Conservation (phyloP, 2,329 filamentous ascomycete genomes). For the Chaetomiaceae sp. region DNA sequence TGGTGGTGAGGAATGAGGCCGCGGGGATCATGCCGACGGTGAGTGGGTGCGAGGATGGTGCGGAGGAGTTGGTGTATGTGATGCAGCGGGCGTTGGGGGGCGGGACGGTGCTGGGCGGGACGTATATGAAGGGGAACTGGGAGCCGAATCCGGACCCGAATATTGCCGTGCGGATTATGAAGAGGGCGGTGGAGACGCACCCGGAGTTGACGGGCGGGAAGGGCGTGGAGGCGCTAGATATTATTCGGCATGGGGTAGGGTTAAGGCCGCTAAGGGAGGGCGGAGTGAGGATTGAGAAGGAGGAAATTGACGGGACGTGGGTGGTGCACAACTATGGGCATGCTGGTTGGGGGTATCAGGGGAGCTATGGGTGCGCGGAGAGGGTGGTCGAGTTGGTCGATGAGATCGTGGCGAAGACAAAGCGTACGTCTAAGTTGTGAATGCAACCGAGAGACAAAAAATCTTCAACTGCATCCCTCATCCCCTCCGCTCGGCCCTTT, state of each 20-base stretch:
- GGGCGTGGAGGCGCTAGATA: constrained; percentile 67
- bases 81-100: constrained; percentile 80
- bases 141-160: constrained; percentile 74
- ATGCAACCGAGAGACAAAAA: no score
- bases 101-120: constrained; percentile 82
- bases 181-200: constrained; percentile 61
- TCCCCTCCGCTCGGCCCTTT: no score
- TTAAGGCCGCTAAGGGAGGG: constrained; percentile 69
- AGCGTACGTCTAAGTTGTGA: constrained; percentile 27
- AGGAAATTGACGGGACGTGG: constrained; percentile 57
- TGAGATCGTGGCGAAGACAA: constrained; percentile 44
- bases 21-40: constrained; percentile 59
- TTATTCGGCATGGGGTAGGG: constrained; percentile 79
- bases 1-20: constrained; percentile 75
- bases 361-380: constrained; percentile 66
- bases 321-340: constrained; percentile 83
- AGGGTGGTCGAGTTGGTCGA: constrained; percentile 62
- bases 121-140: constrained; percentile 75
- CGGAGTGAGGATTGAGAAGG: constrained; percentile 72
- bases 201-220: constrained; percentile 61
- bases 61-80: constrained; percentile 69
- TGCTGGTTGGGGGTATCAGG: constrained; percentile 71
- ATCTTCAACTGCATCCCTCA: no score
- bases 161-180: constrained; percentile 79
- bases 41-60: constrained; percentile 69